Percentiles rank a stretch among this genome's conserved stretches.
Conservation (phyloP, 2,329 filamentous ascomycete species). For the Ustilaginoidea virens region DNA sequence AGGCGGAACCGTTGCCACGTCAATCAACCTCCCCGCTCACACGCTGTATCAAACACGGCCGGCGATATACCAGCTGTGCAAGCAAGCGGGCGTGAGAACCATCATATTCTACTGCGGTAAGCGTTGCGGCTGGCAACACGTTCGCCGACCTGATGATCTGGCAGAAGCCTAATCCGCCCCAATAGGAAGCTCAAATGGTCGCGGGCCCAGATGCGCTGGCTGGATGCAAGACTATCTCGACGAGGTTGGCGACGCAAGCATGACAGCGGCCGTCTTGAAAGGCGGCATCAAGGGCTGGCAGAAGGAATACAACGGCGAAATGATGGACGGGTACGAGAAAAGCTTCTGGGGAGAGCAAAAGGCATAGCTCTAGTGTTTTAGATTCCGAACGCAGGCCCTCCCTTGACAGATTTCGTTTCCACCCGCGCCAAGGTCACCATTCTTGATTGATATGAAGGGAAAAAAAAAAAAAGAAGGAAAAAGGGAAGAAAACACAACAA, state of each 20-base stretch:
- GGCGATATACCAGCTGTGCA: constrained; percentile 31
- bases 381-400: too few relatives aligned
- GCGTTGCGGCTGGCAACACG: too few relatives aligned
- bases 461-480: neutral
- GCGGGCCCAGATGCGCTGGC: constrained; percentile 34
- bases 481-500: neutral
- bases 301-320: constrained; percentile 26
- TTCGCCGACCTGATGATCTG: too few relatives aligned
- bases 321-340: constrained; percentile 36
- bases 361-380: neutral
- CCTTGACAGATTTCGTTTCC: too few relatives aligned
- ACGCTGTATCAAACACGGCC: constrained; percentile 34
- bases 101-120: constrained; percentile 42
- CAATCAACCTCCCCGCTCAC: constrained; percentile 42
- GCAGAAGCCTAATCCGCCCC: too few relatives aligned
- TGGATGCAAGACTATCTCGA: constrained; percentile 43
- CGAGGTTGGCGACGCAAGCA: constrained; percentile 23
- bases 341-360: constrained; percentile 14
- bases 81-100: constrained; percentile 29
- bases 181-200: constrained; percentile 33
- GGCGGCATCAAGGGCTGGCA: constrained; percentile 42
- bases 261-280: constrained; percentile 31
- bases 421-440: too few relatives aligned
- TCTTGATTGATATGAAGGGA: neutral
- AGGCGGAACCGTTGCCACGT: constrained; percentile 43